A percentile compares a stretch with the other conserved stretches of the same genome.
phyloP scores from a whole-genome alignment of 2,329 filamentous ascomycete genomes.

The Phaeosphaeria sp. region DNA sequence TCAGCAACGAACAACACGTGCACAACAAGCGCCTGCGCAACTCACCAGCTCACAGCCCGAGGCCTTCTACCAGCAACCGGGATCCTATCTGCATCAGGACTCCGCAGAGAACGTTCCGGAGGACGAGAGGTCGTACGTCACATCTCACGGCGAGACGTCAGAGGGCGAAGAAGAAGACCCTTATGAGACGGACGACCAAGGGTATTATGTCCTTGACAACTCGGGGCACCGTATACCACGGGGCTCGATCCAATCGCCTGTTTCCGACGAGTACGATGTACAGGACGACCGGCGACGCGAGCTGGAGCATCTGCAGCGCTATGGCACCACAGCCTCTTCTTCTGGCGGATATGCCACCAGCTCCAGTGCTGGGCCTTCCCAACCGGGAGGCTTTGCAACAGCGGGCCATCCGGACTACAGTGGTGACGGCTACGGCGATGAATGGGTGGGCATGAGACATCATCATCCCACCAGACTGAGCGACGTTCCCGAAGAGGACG shows the following conservation, averaged over 20 bases:
- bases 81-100: constrained; percentile 44
- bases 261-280: constrained; percentile 63
- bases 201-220: constrained; percentile 47
- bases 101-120: constrained; percentile 31
- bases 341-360: constrained; percentile 37
- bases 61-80: constrained; percentile 49
- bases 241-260: constrained; percentile 38
- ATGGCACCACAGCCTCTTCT: constrained; percentile 47
- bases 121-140: constrained; percentile 46
- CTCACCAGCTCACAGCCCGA: constrained; percentile 42
- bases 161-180: constrained; percentile 44
- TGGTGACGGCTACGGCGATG: constrained; percentile 45
- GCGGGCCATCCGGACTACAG: constrained; percentile 43
- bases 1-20: constrained; percentile 27
- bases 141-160: constrained; percentile 41
- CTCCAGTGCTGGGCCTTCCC: constrained; percentile 28
- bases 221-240: constrained; percentile 45
- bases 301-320: constrained; percentile 55
- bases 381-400: constrained; percentile 26
- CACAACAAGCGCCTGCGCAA: constrained; percentile 28
- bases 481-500: constrained; percentile 50
- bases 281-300: constrained; percentile 58
- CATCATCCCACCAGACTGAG: constrained; percentile 49
- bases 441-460: constrained; percentile 48
- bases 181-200: constrained; percentile 45